Evolutionary conservation across 2,329 filamentous ascomycete genomes (phyloP).

Genomic region (Calonectria pauciramosa): DNA sequence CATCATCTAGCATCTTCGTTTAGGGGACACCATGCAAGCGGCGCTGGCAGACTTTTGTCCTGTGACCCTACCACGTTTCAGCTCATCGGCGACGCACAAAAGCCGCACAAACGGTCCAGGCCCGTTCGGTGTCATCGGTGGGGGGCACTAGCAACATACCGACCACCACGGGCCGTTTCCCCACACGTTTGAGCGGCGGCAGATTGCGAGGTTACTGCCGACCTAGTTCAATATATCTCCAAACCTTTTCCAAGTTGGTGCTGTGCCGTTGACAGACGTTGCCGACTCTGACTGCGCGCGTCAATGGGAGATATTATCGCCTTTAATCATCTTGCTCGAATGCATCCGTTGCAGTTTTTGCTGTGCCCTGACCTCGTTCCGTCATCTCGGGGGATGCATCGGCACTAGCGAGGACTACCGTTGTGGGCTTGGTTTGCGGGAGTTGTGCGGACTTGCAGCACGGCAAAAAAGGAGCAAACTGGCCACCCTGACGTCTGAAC

Average conservation of each 20-base stretch:
- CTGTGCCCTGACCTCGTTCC: not conserved
- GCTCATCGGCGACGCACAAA: constrained; percentile 9
- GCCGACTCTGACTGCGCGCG: not conserved
- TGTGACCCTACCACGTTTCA: not conserved
- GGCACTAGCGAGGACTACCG: constrained; percentile 35
- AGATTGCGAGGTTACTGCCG: not conserved
- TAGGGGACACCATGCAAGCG: no score
- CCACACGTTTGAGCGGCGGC: constrained; percentile 1
- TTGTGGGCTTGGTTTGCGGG: constrained; percentile 44
- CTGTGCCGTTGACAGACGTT: not conserved
- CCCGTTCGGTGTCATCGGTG: not conserved
- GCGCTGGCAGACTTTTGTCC: not conserved
- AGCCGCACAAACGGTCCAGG: constrained; percentile 3
- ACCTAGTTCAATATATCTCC: not conserved
- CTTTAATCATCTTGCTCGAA: not conserved
- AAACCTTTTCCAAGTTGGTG: not conserved
- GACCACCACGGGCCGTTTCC: constrained; percentile 4
- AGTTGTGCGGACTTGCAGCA: constrained; percentile 54
- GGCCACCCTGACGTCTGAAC: constrained; percentile 6
- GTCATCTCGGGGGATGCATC: not conserved
- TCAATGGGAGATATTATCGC: not conserved
- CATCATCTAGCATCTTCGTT: not conserved
- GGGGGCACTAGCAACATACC: not conserved
- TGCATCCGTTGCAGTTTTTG: not conserved
- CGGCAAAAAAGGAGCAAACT: constrained; percentile 30